Evolutionary conservation across 1,284 basidiomycete species (phyloP), one percentile per base, ranked within the genome.

Genomic region (Apiotrichum mycotoxinovorans): DNA sequence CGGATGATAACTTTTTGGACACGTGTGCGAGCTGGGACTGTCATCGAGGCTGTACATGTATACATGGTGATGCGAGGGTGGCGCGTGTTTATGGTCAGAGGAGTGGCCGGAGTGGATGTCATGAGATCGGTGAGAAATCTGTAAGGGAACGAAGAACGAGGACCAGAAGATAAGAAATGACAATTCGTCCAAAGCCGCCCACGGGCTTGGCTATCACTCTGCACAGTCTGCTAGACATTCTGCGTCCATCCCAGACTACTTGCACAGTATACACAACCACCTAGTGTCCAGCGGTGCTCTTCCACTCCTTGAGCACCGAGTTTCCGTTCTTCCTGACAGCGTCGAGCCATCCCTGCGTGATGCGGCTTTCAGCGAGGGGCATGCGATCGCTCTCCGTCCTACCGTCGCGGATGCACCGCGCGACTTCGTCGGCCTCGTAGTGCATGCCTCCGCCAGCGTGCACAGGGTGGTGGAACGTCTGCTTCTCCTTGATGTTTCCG

Each of bases 281-380:
- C 26, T 63, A 71, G 50, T 67, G 49, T 22, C 67, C 66, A 18
- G 60, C 65, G 10, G 50, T 57, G 10, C 67, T 65, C 57, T 67
- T 67, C 27, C 65, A 41, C 49, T 67, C 57, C 60, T 69, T 71
- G 53, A 69, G 63, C 25, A 66, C 66, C n/a, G 67, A 71, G 20
- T 56, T 49, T 23, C 73, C 72, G 20, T 59, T 57, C 58, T 61
- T 70, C 54, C 81, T 67, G 60, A 89, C 89, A 81, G 86, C 83
- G 68, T 92, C 90, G 69, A 92, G 88, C 57, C 89, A 83, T 37
- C 83, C 79, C 85, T 91, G 91, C 62, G 87, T 83, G 61, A 91
- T 68, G 61, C 87, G 67, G 69, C 86, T 90, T 79, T 89, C 89
- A 41, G 84, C 83, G 61, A 86, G 85, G 1, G 83, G 82, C 87